Evolutionary conservation across 768 basidiomycete species (phyloP).

Genomic region (Russula emetica): DNA sequence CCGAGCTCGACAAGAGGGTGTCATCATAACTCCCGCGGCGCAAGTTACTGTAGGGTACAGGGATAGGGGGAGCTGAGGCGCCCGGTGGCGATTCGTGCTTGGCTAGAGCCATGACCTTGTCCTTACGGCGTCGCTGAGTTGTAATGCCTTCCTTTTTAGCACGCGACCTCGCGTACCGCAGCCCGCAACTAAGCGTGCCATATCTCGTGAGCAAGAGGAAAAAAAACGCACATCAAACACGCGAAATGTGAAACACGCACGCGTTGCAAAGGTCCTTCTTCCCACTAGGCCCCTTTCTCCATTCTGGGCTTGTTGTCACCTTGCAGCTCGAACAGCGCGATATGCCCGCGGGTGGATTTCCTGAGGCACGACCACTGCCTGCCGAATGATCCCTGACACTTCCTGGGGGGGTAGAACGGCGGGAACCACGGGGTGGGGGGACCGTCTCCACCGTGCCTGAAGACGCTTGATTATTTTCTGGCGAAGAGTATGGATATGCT

Average conservation of each 20-base stretch:
- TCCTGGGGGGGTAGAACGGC: slow-evolving; percentile 41
- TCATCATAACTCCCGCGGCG: slow-evolving; percentile 48
- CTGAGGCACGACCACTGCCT: slow-evolving; percentile 44
- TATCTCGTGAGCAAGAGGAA: slow-evolving; percentile 26
- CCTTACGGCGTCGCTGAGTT: slow-evolving; percentile 60
- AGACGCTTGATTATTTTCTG: slow-evolving; percentile 30
- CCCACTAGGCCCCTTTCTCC: slow-evolving; percentile 87
- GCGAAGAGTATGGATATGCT: slow-evolving; percentile 25
- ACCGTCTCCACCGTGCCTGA: slow-evolving; percentile 40
- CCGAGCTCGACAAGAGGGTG: slow-evolving; percentile 43
- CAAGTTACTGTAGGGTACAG: slow-evolving; percentile 45
- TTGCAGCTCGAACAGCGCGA: slow-evolving; percentile 75
- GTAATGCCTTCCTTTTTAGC: slow-evolving; percentile 80
- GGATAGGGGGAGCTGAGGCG: slow-evolving; percentile 35
- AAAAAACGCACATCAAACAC: slow-evolving; percentile 23
- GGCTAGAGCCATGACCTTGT: slow-evolving; percentile 42
- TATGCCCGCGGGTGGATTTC: slow-evolving; percentile 71
- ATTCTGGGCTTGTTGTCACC: slow-evolving; percentile 79
- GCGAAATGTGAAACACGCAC: slow-evolving; percentile 46
- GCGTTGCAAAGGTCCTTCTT: slow-evolving; percentile 92
- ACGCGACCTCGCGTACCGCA: slow-evolving; percentile 80
- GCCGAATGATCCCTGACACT: slow-evolving; percentile 46
- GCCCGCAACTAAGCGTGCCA: slow-evolving; percentile 57
- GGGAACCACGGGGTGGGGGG: slow-evolving; percentile 54
- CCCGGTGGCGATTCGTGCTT: slow-evolving; percentile 30